Evolutionary conservation across 2,329 filamentous ascomycete genomes (phyloP).

Genomic region (Zymoseptoria ardabiliae): DNA sequence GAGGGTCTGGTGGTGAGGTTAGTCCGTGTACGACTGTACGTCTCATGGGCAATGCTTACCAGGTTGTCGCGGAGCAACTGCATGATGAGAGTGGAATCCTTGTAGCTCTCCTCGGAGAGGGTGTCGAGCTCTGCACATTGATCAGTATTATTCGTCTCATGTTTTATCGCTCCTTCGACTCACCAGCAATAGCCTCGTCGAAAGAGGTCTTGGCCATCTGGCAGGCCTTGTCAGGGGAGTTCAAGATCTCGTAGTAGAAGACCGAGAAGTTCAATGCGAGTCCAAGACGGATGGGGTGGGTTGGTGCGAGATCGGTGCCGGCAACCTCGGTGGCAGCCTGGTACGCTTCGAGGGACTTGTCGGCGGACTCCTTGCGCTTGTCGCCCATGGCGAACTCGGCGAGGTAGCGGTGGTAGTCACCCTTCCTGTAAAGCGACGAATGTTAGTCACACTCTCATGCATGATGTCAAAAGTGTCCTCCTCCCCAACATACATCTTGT

Average conservation of each 20-base stretch:
- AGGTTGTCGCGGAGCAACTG: slow-evolving; percentile 96
- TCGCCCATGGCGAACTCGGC: slow-evolving; percentile 93
- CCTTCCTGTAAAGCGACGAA: slow-evolving; percentile 62
- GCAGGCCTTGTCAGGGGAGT: slow-evolving; percentile 96
- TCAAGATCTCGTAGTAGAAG: slow-evolving; percentile 99
- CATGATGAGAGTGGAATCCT: slow-evolving; percentile 98
- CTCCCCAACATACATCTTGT: slow-evolving; percentile 81
- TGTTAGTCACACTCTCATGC: slow-evolving; percentile 6
- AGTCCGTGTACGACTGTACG: slow-evolving; percentile 27
- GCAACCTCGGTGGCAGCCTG: slow-evolving; percentile 88
- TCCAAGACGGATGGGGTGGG: slow-evolving; percentile 87
- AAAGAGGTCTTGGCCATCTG: slow-evolving; percentile 95
- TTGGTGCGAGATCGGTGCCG: slow-evolving; percentile 79
- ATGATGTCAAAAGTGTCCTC: background rate
- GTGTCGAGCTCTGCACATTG: slow-evolving; percentile 73
- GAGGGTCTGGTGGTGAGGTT: slow-evolving; percentile 60
- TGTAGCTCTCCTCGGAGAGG: slow-evolving; percentile 97
- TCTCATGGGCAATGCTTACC: slow-evolving; percentile 41
- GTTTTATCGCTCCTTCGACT: background rate
- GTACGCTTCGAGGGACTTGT: slow-evolving; percentile 94
- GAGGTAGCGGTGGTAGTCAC: slow-evolving; percentile 98
- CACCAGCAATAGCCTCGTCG: slow-evolving; percentile 86
- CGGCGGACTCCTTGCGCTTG: slow-evolving; percentile 89
- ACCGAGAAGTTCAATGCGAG: slow-evolving; percentile 94
- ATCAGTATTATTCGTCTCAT: slow-evolving; percentile 3